Evolutionary conservation across 257 asterid species (phyloP), one percentile per base, ranked within the genome.

Genomic region (Rhazya stricta): DNA sequence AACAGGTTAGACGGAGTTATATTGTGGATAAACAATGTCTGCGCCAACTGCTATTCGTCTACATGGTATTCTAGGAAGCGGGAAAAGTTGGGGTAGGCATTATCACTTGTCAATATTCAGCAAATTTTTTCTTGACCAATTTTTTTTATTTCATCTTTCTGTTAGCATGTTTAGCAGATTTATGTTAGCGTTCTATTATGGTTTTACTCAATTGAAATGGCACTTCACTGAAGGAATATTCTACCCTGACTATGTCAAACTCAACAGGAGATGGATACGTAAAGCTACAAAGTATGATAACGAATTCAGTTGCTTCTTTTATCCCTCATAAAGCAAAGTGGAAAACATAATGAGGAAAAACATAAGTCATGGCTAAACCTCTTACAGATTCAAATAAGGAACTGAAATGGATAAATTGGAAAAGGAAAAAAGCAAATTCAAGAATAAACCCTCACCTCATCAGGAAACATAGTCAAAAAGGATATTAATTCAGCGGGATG

Each of bases 401-500:
- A 46, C 42, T 54, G 53, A 54, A 46, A 54, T 43, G 45, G 21
- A 62, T 18, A 21, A 39, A 65, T n/a, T 7, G 41, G 41, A 48
- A 61, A 43, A 34, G n/a, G 48, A 27, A 46, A n/a, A 9, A 63
- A 39, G 75, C 39, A 42, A 8, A 43, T 58, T n/a, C 50, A 58
- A 69, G 73, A 84, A 71, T 23, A 50, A 71, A 45, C 75, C 76
- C 65, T 77, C 72, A 94, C 99, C 91, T 88, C 92, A 68, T 83
- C 79, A 29, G 97, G 96, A 57, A 90, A 85, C 83, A 50, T 80
- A 79, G 88, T 84, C 37, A 94, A 82, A 63, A 90, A 92, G 69
- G 94, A 82, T 57, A 94, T 92, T 56, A 94, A 92, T 83, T 94
- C 98, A 50, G 96, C 97, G 60, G 99, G 99, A 86, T 89, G 99